Evolutionary conservation across 768 basidiomycete species (phyloP).

Genomic region (Tulasnella sp.): DNA sequence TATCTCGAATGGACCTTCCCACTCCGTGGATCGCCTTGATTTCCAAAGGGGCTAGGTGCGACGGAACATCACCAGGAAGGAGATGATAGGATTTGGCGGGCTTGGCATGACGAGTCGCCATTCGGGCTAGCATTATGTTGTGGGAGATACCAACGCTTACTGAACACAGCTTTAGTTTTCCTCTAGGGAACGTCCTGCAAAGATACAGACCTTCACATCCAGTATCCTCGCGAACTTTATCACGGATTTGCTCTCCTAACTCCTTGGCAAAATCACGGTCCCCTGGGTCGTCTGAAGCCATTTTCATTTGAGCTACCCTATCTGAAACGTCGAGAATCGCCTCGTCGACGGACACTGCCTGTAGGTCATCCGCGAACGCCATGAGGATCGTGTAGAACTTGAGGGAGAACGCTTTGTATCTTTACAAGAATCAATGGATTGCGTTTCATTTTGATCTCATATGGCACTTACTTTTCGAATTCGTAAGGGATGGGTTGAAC

Average conservation of each 20-base stretch:
- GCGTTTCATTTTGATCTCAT: background rate
- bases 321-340: slow-evolving; percentile 85
- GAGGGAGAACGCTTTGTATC: slow-evolving; percentile 79
- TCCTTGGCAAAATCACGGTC: slow-evolving; percentile 62
- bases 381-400: slow-evolving; percentile 92
- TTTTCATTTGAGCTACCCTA: slow-evolving; percentile 42
- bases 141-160: slow-evolving; percentile 90
- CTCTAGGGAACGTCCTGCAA: background rate
- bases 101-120: slow-evolving; percentile 88
- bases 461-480: slow-evolving; percentile 63
- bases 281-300: slow-evolving; percentile 28
- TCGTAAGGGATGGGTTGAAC: slow-evolving; percentile 86
- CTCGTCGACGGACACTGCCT: slow-evolving; percentile 96
- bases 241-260: slow-evolving; percentile 76
- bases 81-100: slow-evolving; percentile 86
- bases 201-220: slow-evolving; percentile 68
- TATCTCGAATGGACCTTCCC: slow-evolving; percentile 68
- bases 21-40: slow-evolving; percentile 86
- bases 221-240: slow-evolving; percentile 71
- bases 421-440: slow-evolving; percentile 37
- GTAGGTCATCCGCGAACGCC: slow-evolving; percentile 81
- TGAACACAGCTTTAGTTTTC: slow-evolving; percentile 37
- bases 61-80: slow-evolving; percentile 47
- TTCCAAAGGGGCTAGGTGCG: slow-evolving; percentile 61
- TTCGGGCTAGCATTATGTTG: slow-evolving; percentile 87